Evolutionary conservation across 768 basidiomycete genomes (phyloP).

Genomic region (Termitomyces sp.): DNA sequence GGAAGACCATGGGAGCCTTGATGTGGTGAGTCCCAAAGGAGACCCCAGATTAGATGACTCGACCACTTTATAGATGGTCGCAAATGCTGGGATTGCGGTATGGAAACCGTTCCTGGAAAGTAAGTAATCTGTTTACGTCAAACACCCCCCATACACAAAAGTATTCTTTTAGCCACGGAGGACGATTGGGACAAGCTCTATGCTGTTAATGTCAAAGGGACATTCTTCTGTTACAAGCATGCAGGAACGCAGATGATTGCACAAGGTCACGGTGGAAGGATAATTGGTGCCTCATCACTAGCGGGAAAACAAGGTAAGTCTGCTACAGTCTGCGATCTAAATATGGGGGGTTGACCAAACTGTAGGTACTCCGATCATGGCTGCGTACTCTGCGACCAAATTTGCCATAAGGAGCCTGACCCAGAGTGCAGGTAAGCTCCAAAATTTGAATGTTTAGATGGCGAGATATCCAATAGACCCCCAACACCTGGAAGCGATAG

Average conservation of each 20-base stretch:
- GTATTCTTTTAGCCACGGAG: conserved; percentile 20
- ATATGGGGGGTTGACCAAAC: background rate
- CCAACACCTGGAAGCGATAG: conserved; percentile 23
- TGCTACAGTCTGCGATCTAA: background rate
- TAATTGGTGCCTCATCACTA: conserved; percentile 41
- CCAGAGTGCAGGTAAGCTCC: conserved; percentile 29
- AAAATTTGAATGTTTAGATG: too few relatives aligned
- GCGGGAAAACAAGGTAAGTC: conserved; percentile 23
- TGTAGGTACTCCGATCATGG: background rate
- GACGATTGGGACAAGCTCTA: conserved; percentile 36
- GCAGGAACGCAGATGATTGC: conserved; percentile 57
- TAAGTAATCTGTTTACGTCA: background rate
- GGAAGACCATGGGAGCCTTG: conserved; percentile 17
- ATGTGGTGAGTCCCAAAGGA: conserved; percentile 23
- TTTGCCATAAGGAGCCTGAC: conserved; percentile 36
- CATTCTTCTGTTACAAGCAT: conserved; percentile 59
- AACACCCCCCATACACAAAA: background rate
- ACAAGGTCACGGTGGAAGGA: conserved; percentile 47
- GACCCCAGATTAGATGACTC: background rate
- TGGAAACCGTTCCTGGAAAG: conserved; percentile 16
- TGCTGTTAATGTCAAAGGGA: conserved; percentile 50
- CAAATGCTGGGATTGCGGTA: conserved; percentile 24
- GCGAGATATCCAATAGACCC: background rate
- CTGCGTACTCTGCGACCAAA: conserved; percentile 30
- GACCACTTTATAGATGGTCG: conserved; percentile 23